Base-by-base conservation (phyloP, 2,329 filamentous ascomycete genomes). In the Colletotrichum acutatum region DNA sequence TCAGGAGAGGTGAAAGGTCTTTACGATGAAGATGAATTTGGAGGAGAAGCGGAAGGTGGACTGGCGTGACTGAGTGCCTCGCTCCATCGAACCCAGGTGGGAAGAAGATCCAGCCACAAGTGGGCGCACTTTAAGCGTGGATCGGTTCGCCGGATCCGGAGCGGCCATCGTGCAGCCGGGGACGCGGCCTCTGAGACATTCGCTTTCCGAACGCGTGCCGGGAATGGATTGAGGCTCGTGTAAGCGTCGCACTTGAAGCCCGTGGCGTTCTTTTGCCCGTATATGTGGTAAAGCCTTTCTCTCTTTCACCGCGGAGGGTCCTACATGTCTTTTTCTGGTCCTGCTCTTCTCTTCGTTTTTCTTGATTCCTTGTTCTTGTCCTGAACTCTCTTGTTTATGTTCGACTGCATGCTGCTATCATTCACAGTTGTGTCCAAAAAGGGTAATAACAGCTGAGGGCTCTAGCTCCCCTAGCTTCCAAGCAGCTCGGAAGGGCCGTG, bases 101-200 rank as follows among this genome's bases (percentile, higher is more conserved):
- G 37, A 42, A 42, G 37, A 42, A 49, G 42, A 49, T 56, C 53
- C 24, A 28, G n/a, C 22, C 22, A n/a, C 42, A 8, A n/a, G 42
- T 34, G 19, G 42, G 42, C 42, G 42, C 8, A 22, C 19, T 19
- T 19, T 19, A 49, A 49, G 53, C 22, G 53, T n/a, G 19, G 42
- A 49, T 19, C 24, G 12, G 7, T 26, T 60, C 58, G 66, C 66
- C 66, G 66, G 66, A 68, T 66, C 64, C 63, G 63, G 63, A 26
- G 34, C 30, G 49, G 34, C 52, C 32, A 24, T 28, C 24, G 26
- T 22, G 26, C 22, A 24, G 52, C 52, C 19, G 46, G 64, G 56
- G 56, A 58, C 28, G 56, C 56, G 56, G 56, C 56, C 9, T 58
- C 24, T 57, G 64, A 66, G 64, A 66, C 64, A 52, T 56, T 56